Evolutionary conservation across 495 filamentous ascomycete genomes (phyloP).

Genomic region (Aspergillus haitiensis): DNA sequence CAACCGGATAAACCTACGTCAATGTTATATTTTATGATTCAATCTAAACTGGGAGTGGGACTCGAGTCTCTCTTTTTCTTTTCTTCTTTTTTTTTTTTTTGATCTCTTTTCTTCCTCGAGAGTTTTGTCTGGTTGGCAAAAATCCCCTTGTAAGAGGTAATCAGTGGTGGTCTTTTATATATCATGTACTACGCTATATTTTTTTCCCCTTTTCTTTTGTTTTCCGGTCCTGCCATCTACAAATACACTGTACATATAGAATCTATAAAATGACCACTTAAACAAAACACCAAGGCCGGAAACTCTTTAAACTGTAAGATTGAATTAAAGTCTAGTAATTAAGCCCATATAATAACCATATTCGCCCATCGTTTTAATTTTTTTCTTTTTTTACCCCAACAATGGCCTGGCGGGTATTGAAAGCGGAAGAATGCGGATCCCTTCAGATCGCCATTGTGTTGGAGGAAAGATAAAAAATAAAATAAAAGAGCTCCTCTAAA

Average conservation of each 20-base stretch:
- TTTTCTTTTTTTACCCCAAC: too few relatives aligned
- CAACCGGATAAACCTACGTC: not conserved
- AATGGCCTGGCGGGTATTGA: not conserved
- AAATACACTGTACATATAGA: conserved; percentile 50
- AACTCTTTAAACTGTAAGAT: not conserved
- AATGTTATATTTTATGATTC: not conserved
- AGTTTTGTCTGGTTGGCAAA: conserved; percentile 5
- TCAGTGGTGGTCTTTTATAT: conserved; percentile 35
- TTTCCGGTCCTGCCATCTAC: conserved; percentile 23
- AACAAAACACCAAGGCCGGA: conserved; percentile 10
- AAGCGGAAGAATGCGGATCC: conserved; percentile 2
- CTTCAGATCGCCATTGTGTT: too few relatives aligned
- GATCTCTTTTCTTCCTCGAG: not conserved
- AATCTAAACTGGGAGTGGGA: conserved; percentile 1
- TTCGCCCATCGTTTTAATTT: too few relatives aligned
- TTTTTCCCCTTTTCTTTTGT: conserved; percentile 22
- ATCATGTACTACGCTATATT: conserved; percentile 33
- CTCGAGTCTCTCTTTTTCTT: not conserved
- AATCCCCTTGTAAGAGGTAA: conserved; percentile 22
- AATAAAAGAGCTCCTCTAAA: too few relatives aligned
- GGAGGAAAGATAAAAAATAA: too few relatives aligned
- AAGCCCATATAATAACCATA: too few relatives aligned
- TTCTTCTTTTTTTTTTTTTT: conserved; percentile 4
- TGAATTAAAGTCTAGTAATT: too few relatives aligned
- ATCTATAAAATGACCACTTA: conserved; percentile 41